Base-by-base conservation (phyloP, 2,329 filamentous ascomycete genomes). In the Penicillium rolfsii region DNA sequence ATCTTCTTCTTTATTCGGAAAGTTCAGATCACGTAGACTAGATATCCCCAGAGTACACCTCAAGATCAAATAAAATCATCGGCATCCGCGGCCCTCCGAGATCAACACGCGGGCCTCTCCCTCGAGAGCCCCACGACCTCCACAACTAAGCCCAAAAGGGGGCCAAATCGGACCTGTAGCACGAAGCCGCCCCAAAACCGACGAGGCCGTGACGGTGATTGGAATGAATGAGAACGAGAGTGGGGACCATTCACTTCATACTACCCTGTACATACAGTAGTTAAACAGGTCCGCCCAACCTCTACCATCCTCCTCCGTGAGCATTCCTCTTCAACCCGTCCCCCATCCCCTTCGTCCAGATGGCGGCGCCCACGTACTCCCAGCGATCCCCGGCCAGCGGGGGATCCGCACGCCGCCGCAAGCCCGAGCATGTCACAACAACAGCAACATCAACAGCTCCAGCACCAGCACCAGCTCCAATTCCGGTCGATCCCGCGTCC, bases 81-180 rank as follows among this genome's bases (percentile, higher is more conserved):
- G 52, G 36, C 24, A 33, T 12, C 9, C 52, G 36, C 16, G 26
- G 9, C 12, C 36, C 36, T 45, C 38, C 36, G 52, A 43, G 26
- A 5, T 9, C 38, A 40, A 43, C 52, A 45, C 14, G n/a, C 14
- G n/a, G 48, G n/a, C 40, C 30, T 52, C 46, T 52, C 36, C 45
- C 38, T 52, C 19, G 38, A 33, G n/a, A 40, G 52, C 24, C 24
- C 7, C 22, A 24, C 7, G 22, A 22, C 30, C 46, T 26, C 36
- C 43, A n/a, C 35, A 45, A 8, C 41, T 40, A 52, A 60, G 6
- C 53, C 58, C 28, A 56, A 60, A 48, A 16, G 19, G 54, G 46
- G 56, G 40, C 4, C 40, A 53, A 60, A 57, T 48, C 53, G 48
- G 53, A 60, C 49, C 58, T 57, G 58, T 35, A 53, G 38, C 43